These are phyloP conservation scores for Suillus subluteus DNA, from an alignment of 768 basidiomycete species.

Conservation along the genomic window DNA sequence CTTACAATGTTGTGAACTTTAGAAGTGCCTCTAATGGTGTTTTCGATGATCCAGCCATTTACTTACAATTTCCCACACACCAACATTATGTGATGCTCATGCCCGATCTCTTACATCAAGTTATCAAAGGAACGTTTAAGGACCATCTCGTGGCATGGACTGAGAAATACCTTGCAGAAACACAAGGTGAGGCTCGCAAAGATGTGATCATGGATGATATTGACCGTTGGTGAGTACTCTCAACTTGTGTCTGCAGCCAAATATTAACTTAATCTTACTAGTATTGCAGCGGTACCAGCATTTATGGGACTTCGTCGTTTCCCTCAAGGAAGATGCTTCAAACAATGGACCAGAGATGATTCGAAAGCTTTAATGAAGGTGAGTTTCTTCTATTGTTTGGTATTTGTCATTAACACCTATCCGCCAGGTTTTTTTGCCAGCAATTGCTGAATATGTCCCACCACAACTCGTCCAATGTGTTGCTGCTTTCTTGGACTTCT, in stretches of 20 bases:
- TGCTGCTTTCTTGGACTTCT: constrained; percentile 33
- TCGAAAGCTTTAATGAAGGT: constrained; percentile 36
- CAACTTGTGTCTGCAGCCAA: background rate
- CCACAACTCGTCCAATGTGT: constrained; percentile 29
- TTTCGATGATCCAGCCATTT: background rate
- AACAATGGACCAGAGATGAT: constrained; percentile 42
- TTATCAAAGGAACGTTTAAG: constrained; percentile 51
- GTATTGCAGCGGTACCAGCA: constrained; percentile 31
- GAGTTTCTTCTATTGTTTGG: background rate
- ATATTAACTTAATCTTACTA: constrained; percentile 12
- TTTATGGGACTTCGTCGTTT: constrained; percentile 36
- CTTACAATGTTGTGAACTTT: background rate
- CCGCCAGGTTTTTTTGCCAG: constrained; percentile 34
- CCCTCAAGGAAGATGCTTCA: constrained; percentile 32
- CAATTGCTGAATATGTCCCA: constrained; percentile 36
- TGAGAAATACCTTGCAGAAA: background rate
- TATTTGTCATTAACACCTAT: background rate
- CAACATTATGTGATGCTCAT: no score
- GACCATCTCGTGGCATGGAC: constrained; percentile 45
- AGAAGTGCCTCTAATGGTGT: background rate
- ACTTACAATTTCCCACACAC: constrained; percentile 33
- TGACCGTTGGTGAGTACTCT: constrained; percentile 9
- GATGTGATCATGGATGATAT: constrained; percentile 28
- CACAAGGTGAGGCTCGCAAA: background rate
- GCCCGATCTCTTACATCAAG: constrained; percentile 51